Base-by-base conservation (phyloP, 495 filamentous ascomycete genomes). In the Penicillium odoratum region DNA sequence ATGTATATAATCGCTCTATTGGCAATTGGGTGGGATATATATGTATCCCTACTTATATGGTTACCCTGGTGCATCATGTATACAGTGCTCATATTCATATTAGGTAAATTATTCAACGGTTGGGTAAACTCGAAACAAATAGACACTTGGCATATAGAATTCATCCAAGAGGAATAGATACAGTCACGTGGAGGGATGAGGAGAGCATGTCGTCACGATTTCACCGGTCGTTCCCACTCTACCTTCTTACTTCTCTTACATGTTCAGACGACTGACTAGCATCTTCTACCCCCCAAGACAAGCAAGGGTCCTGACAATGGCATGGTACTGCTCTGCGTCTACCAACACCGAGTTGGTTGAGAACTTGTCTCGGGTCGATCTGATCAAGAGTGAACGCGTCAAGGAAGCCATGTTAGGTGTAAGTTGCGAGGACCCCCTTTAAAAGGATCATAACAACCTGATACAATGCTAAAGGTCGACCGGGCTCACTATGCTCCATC, bases 301-400 rank as follows among this genome's bases (percentile, higher is more conserved):
- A 78, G 58, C 34, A 58, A 66, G 50, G 47, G 21, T 53, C 44
- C 51, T 60, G n/a, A 62, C 60, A 36, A 99, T 99, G 94, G 93
- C 93, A 55, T 99, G 94, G 94, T 83, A 85, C 58, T 90, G 88
- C 69, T 90, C 89, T 16, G 92, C 91, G 49, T 74, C 77, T 25
- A 84, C 86, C 36, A 99, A 99, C 75, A 70, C 68, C 43, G 89
- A 85, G 45, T 78, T 99, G 44, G 74, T 98, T 48, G 81, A 87
- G 62, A 97, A 97, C 65, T 81, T 99, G 8, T 87, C 73, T 62
- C 80, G 73, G 16, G 83, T 90, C 61, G 78, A 77, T 2, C 74
- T 98, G 53, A 92, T 99, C 59, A 90, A 79, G 42, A 78, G 83
- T 48, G 78, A 82, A 21, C 71, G 78, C 11, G 90, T 97, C 29